These are phyloP conservation scores for Glarea lozoyensis DNA, from an alignment of 495 filamentous ascomycete species.

Conservation along the genomic window DNA sequence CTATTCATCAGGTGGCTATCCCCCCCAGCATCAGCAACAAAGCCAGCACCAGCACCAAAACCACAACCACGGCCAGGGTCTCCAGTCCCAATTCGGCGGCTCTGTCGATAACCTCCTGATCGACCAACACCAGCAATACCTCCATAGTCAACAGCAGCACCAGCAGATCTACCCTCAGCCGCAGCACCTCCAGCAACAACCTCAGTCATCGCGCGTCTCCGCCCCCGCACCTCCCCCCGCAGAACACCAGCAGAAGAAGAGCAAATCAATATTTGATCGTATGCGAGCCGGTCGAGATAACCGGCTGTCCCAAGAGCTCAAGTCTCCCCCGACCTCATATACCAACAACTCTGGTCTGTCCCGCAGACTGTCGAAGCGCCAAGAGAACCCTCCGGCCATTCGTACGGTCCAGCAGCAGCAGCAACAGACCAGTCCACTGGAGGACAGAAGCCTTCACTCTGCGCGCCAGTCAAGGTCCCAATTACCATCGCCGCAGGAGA, in stretches of 20 bases:
- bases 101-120: too few species aligned
- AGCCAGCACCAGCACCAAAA: constrained; percentile 17
- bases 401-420: constrained; percentile 27
- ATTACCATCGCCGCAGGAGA: constrained; percentile 23
- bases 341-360: constrained; percentile 30
- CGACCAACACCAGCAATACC: constrained; percentile 5
- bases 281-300: constrained; percentile 16
- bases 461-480: constrained; percentile 19
- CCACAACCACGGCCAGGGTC: constrained; percentile 1
- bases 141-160: constrained; percentile 6
- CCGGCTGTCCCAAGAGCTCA: constrained; percentile 1
- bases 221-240: constrained; percentile 9
- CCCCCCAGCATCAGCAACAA: constrained; percentile 16
- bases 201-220: background rate
- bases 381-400: constrained; percentile 29
- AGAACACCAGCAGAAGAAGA: constrained; percentile 20
- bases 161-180: constrained; percentile 21
- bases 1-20: constrained; percentile 6
- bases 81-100: too few species aligned
- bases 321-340: constrained; percentile 19
- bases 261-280: constrained; percentile 18
- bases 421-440: constrained; percentile 28
- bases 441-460: constrained; percentile 28
- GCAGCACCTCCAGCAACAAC: constrained; percentile 15
- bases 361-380: constrained; percentile 40